Evolutionary conservation across 495 filamentous ascomycete genomes (phyloP).

Genomic region (Penicillium mononematosum): DNA sequence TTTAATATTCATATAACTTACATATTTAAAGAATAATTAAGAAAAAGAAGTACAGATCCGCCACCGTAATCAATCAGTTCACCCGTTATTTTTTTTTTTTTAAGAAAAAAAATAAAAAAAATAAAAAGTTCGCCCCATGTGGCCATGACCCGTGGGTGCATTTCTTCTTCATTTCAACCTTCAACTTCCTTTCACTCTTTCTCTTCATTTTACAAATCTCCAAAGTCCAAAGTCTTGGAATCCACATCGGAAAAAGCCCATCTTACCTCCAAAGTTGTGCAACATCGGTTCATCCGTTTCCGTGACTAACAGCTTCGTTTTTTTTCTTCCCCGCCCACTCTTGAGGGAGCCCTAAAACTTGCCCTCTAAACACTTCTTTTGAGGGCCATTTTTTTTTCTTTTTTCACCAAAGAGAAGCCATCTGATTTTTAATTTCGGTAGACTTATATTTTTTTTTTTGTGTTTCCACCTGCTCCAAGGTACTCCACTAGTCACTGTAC

Average conservation of each 20-base stretch:
- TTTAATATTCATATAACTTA: background rate
- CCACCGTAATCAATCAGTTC: constrained; percentile 9
- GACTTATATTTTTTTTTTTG: constrained; percentile 25
- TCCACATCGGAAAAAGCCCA: background rate
- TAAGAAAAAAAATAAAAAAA: background rate
- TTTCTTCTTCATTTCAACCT: background rate
- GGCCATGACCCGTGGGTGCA: constrained; percentile 9
- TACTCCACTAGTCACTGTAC: constrained; percentile 21
- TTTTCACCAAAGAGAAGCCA: constrained; percentile 40
- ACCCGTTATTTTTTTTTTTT: background rate
- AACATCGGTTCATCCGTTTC: constrained; percentile 36
- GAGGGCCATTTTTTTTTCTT: constrained; percentile 16
- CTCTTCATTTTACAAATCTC: background rate
- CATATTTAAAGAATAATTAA: background rate
- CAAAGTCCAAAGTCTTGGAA: background rate
- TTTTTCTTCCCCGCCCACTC: constrained; percentile 9
- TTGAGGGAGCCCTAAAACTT: constrained; percentile 17
- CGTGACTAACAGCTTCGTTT: constrained; percentile 49
- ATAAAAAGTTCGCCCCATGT: constrained; percentile 14
- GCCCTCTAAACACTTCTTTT: constrained; percentile 5
- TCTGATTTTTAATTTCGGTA: constrained; percentile 23
- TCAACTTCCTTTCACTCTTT: constrained; percentile 7
- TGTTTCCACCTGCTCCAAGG: constrained; percentile 19
- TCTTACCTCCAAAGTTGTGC: constrained; percentile 14
- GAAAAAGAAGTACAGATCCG: background rate